Evolutionary conservation across 116 monocot genomes (phyloP).

Genomic region (Thalassia testudinum): DNA sequence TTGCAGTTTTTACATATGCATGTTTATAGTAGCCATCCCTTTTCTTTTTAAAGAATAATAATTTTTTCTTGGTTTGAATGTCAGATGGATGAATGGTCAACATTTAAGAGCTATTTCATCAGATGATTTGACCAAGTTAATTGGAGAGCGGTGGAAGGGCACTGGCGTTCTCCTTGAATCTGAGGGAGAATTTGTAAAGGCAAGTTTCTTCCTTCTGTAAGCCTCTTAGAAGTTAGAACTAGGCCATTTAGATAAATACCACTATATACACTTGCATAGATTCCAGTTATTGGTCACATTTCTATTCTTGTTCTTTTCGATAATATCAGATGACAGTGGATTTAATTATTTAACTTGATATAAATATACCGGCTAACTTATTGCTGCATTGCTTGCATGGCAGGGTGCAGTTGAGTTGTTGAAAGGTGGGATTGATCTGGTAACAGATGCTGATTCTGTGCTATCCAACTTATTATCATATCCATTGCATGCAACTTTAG

Average conservation of each 20-base stretch:
- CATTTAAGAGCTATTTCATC: constrained; percentile 75
- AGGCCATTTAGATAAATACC: no score
- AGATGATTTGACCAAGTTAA: constrained; percentile 35
- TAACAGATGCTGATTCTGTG: constrained; percentile 49
- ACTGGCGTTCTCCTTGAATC: constrained; percentile 59
- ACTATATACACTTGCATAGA: no score
- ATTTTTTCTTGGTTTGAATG: background rate
- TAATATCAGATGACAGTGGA: no score
- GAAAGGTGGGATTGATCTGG: constrained; percentile 87
- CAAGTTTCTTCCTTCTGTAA: constrained; percentile 3
- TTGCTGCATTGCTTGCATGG: constrained; percentile 1
- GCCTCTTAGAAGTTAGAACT: no score
- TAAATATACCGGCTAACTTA: background rate
- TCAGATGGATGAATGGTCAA: constrained; percentile 97
- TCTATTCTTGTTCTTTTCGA: background rate
- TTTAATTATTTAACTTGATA: no score
- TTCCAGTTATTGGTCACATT: background rate
- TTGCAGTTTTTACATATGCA: no score
- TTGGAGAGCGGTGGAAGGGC: constrained; percentile 67
- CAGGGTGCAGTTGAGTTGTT: constrained; percentile 84
- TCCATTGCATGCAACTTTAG: constrained; percentile 63
- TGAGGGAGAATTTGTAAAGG: constrained; percentile 74
- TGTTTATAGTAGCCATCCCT: no score
- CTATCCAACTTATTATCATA: constrained; percentile 78
- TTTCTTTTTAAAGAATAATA: no score